Percentiles rank a stretch among this genome's conserved stretches.
phyloP scores from a whole-genome alignment of 805 yeast genomes.

The Peterozyma xylosa region DNA sequence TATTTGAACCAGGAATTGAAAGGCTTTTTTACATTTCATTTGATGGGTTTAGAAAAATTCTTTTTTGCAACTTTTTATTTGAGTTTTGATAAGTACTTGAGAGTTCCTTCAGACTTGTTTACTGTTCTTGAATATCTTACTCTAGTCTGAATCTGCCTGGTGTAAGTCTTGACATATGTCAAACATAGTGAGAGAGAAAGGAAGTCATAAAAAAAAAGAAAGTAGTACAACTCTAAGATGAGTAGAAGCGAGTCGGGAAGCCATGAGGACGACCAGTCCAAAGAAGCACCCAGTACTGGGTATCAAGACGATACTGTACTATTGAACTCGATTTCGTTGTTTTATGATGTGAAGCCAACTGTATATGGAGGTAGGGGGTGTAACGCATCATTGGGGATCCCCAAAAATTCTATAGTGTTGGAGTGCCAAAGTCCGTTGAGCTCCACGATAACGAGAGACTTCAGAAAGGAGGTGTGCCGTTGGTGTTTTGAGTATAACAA shows the following conservation, averaged over 20 bases:
- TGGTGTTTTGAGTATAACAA: constrained; percentile 40
- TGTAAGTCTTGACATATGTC: background rate
- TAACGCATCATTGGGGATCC: constrained; percentile 35
- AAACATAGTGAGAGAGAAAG: background rate
- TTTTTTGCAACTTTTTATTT: too few species aligned
- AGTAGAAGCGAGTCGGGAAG: too few species aligned
- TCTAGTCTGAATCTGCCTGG: too few species aligned
- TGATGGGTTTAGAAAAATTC: too few species aligned
- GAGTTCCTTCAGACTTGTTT: too few species aligned
- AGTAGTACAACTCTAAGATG: background rate
- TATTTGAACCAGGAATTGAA: too few species aligned
- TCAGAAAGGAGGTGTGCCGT: constrained; percentile 57
- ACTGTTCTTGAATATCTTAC: too few species aligned
- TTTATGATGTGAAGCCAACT: constrained; percentile 29
- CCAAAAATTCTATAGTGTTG: constrained; percentile 32
- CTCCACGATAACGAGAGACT: constrained; percentile 39
- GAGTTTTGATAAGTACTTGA: too few species aligned
- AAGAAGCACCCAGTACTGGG: background rate
- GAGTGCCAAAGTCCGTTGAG: constrained; percentile 35
- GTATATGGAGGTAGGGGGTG: constrained; percentile 59
- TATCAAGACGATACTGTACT: background rate
- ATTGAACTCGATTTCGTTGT: constrained; percentile 17
- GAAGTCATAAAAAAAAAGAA: background rate
- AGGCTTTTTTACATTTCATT: too few species aligned
- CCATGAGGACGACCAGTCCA: background rate